Base-by-base conservation (phyloP, 2,329 filamentous ascomycete genomes). In the Calonectria pteridis region DNA sequence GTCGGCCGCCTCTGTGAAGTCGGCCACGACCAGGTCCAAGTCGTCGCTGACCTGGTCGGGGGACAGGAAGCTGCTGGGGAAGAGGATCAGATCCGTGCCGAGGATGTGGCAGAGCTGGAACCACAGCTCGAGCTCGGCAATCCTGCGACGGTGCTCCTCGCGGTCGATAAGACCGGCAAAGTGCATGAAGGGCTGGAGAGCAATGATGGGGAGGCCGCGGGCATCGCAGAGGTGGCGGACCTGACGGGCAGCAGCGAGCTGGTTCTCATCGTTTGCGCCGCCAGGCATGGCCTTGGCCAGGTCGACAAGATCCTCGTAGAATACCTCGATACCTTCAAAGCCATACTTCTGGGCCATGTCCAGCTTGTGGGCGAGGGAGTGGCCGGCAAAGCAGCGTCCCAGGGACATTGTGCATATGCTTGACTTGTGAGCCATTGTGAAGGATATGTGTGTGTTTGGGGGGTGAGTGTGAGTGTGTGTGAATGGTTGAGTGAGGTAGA, bases 401-500 rank as follows among this genome's bases (percentile, higher is more conserved):
- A 96, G 88, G 63, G 93, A 95, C 89, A 95, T 94, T 75, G 93
- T 94, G 72, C 92, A 92, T 81, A 96, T 95, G 49, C 89, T 93
- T 76, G 93, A 89, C 76, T 88, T 89, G 82, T 88, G 91, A 75
- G 88, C 81, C 88, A 90, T 90, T 35, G 72, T 84, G 78, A 23
- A 26, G 33, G 43, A 40, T 68, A 28, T 29, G 28, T 46, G 29
- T 59, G 37, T 40, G 55, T 37, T 14, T 37, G 13, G 6, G 33
- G 7, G 33, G 11, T 16, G 20, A 4, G 18, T 40, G 37, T 20
- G 40, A 43, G 40, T 20, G 40, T 49, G 51, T 43, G 37, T 64
- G 43, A 33, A 29, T 28, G n/a, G 20, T 14, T 49, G 35, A 26
- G 64, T 14, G 29, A 46, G 29, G 63, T 10, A 37, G 16, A 29